A percentile compares a stretch with the other conserved stretches of the same genome.
Conservation (phyloP, 1,139 yeast genomes). For the Yamadazyma membranifaciens region DNA sequence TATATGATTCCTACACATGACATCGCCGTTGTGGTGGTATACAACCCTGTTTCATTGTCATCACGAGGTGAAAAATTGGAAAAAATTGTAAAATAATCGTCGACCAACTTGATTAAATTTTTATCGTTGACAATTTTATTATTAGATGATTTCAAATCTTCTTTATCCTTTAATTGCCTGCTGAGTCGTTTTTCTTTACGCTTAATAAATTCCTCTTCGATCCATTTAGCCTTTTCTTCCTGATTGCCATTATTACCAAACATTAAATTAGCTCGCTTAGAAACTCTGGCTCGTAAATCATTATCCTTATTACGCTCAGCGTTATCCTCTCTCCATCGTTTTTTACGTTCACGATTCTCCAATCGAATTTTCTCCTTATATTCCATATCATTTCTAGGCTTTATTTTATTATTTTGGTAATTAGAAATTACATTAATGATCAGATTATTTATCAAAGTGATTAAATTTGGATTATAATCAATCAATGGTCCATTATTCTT, state of each 20-base stretch:
- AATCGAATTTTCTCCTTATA: conserved; percentile 58
- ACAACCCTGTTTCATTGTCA: conserved; percentile 35
- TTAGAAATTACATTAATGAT: conserved; percentile 31
- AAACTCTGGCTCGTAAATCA: conserved; percentile 76
- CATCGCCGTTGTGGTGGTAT: conserved; percentile 34
- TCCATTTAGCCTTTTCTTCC: conserved; percentile 64
- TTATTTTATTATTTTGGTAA: conserved; percentile 19
- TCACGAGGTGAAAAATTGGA: conserved; percentile 34
- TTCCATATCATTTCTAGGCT: conserved; percentile 34
- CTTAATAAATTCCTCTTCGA: conserved; percentile 66
- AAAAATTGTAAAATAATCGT: conserved; percentile 37
- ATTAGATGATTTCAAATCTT: conserved; percentile 9
- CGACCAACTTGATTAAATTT: conserved; percentile 22
- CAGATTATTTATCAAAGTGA: conserved; percentile 29
- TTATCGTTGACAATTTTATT: conserved; percentile 15
- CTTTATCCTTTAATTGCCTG: conserved; percentile 22
- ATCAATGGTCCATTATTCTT: conserved; percentile 11
- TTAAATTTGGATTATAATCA: conserved; percentile 17
- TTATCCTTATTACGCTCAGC: conserved; percentile 81
- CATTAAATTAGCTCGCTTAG: conserved; percentile 63
- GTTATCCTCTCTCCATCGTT: conserved; percentile 87
- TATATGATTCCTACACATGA: conserved; percentile 14
- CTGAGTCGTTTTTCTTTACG: conserved; percentile 61
- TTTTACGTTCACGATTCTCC: conserved; percentile 83
- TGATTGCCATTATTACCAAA: conserved; percentile 60